Evolutionary conservation across 192 early-diverging fungal species (phyloP).

Genomic region (Coemansia sp.): DNA sequence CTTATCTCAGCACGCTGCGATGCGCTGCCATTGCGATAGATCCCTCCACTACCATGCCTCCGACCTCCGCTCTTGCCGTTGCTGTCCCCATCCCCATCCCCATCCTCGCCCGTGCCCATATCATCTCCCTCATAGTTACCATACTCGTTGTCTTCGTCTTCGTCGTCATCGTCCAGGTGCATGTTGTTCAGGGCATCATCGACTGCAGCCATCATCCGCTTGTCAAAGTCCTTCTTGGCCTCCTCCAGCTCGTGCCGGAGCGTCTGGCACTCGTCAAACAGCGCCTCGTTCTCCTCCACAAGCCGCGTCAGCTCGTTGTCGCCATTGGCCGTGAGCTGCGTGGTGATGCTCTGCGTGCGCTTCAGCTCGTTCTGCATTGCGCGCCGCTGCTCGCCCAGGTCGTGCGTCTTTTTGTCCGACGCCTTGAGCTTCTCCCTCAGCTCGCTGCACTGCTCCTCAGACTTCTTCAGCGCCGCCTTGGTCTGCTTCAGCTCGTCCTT

Average conservation of each 20-base stretch:
- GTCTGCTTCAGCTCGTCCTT: conserved; percentile 10
- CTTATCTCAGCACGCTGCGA: conserved; percentile 32
- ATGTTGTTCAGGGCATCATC: conserved; percentile 15
- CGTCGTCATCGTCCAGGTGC: conserved; percentile 7
- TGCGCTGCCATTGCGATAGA: conserved; percentile 2
- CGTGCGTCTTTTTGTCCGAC: conserved; percentile 14
- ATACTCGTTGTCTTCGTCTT: conserved; percentile 4
- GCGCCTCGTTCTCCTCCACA: conserved; percentile 24
- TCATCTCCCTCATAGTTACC: neutral
- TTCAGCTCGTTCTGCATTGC: conserved; percentile 31
- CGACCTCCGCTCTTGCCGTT: no score
- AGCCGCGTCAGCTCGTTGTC: conserved; percentile 18
- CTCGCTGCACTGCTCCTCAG: conserved; percentile 6
- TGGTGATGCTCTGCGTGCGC: conserved; percentile 10
- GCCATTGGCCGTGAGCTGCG: conserved; percentile 9
- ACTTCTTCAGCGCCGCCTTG: conserved; percentile 9
- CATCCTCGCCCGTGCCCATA: neutral
- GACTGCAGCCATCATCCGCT: conserved; percentile 16
- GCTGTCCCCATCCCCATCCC: no score
- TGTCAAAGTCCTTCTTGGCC: conserved; percentile 8
- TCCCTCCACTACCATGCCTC: no score
- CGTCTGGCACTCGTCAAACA: conserved; percentile 29
- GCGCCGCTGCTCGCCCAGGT: conserved; percentile 34
- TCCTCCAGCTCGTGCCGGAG: conserved; percentile 27
- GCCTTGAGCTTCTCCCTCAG: conserved; percentile 7